Evolutionary conservation across 345 rosid genomes (phyloP).

Genomic region (Citrus medica): DNA sequence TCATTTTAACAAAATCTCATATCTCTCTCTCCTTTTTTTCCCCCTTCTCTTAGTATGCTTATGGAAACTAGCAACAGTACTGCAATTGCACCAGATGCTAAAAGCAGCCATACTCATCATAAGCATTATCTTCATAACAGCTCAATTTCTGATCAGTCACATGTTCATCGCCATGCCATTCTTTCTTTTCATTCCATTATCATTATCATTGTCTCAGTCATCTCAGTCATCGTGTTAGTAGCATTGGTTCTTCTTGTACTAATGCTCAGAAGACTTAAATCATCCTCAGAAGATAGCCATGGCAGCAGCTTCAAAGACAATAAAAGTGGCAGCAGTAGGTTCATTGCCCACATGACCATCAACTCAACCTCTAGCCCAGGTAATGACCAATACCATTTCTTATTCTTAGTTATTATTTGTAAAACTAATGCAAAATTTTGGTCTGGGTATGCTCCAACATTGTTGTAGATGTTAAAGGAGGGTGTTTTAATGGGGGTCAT

Average conservation of each 20-base stretch:
- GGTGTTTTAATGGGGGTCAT: conserved; percentile 47
- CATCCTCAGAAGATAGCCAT: conserved; percentile 29
- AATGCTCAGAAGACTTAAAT: conserved; percentile 47
- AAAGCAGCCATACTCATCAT: conserved; percentile 20
- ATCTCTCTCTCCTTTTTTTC: not conserved
- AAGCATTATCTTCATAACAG: conserved; percentile 19
- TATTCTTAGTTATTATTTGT: not conserved
- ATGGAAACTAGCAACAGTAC: conserved; percentile 33
- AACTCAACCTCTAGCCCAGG: conserved; percentile 72
- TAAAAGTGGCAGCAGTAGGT: conserved; percentile 19
- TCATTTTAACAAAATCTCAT: conserved; percentile 3
- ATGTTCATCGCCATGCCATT: conserved; percentile 21
- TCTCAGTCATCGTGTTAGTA: conserved; percentile 38
- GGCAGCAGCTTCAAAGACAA: conserved; percentile 26
- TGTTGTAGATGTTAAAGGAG: conserved; percentile 52
- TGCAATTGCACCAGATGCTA: conserved; percentile 13
- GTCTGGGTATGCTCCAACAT: conserved; percentile 3
- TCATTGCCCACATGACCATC: conserved; percentile 37
- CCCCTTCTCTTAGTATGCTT: conserved; percentile 12
- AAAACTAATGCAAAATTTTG: not conserved
- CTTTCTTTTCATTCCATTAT: conserved; percentile 46
- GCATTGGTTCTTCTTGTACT: conserved; percentile 37
- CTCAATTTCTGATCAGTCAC: conserved; percentile 13
- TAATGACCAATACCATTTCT: conserved; percentile 4
- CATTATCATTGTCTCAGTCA: conserved; percentile 35